A percentile compares a stretch with the other conserved stretches of the same genome.
phyloP scores from a whole-genome alignment of 1,284 basidiomycete genomes.

The Moesziomyces sp. region DNA sequence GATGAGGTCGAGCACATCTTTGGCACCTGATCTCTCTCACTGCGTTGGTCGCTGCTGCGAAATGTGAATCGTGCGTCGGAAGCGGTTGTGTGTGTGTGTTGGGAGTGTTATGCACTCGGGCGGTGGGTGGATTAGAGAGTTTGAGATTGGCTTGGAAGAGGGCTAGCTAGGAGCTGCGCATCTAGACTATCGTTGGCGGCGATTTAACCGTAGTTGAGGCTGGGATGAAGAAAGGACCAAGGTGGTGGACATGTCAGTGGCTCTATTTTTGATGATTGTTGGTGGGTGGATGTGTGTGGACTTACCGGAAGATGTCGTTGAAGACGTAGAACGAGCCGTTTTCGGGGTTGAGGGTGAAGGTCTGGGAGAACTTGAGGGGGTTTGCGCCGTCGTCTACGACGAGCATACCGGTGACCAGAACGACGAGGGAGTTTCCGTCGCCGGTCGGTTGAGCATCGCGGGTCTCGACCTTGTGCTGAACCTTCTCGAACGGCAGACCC shows the following conservation, averaged over 20 bases:
- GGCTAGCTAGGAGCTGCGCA: not conserved
- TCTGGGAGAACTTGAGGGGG: constrained; percentile 36
- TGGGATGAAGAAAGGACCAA: not conserved
- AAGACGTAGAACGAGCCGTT: constrained; percentile 85
- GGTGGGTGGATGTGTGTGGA: not conserved
- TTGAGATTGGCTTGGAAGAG: too few relatives aligned
- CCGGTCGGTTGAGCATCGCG: constrained; percentile 89
- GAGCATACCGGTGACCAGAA: constrained; percentile 88
- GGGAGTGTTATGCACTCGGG: too few relatives aligned
- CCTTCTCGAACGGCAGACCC: constrained; percentile 83
- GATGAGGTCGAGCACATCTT: constrained; percentile 64
- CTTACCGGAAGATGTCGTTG: constrained; percentile 65
- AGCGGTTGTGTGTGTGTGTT: too few relatives aligned
- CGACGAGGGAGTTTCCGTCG: constrained; percentile 77
- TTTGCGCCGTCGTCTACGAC: constrained; percentile 61
- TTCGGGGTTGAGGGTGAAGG: constrained; percentile 89
- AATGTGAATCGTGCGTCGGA: too few relatives aligned
- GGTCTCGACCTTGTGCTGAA: constrained; percentile 84
- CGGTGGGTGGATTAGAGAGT: too few relatives aligned
- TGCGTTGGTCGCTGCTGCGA: too few relatives aligned
- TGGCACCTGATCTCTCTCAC: constrained; percentile 23
- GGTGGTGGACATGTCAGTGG: too few relatives aligned
- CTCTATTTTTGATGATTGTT: too few relatives aligned
- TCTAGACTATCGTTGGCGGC: not conserved
- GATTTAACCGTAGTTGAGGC: constrained; percentile 61